Evolutionary conservation across 352 stramenopile genomes (phyloP).

Genomic region (Globisporangium perplexum): DNA sequence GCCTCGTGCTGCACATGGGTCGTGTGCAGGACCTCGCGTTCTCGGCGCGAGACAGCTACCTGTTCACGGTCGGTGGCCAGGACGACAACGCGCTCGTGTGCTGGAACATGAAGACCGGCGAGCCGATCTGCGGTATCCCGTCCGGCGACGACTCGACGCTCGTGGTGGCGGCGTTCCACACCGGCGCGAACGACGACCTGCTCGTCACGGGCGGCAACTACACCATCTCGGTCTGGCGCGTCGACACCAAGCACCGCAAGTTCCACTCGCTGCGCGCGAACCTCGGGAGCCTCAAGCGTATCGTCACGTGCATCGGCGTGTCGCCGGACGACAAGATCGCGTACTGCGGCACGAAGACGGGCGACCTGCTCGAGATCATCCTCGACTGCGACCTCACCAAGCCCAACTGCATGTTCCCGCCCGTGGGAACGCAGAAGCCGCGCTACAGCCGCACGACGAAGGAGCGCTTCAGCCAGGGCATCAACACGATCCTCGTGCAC

Average conservation of each 20-base stretch:
- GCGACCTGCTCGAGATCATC: conserved; percentile 94
- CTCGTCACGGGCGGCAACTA: conserved; percentile 95
- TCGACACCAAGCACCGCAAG: conserved; percentile 88
- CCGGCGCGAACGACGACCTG: conserved; percentile 81
- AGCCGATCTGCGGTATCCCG: conserved; percentile 90
- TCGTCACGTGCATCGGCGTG: conserved; percentile 92
- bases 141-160: conserved; percentile 92
- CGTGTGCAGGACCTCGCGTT: conserved; percentile 93
- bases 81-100: conserved; percentile 97
- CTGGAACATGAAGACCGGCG: conserved; percentile 89
- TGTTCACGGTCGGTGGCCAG: conserved; percentile 92
- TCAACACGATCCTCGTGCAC: conserved; percentile 84
- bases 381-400: conserved; percentile 94
- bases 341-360: conserved; percentile 94
- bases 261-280: conserved; percentile 93
- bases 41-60: conserved; percentile 77
- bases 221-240: conserved; percentile 86
- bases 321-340: conserved; percentile 90
- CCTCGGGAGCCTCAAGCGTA: conserved; percentile 91
- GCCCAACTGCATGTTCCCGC: conserved; percentile 68
- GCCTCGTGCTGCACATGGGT: conserved; percentile 94
- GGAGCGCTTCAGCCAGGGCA: conserved; percentile 91
- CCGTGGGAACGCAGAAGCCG: conserved; percentile 72
- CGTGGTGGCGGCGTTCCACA: conserved; percentile 85
- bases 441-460: conserved; percentile 89